Conservation (phyloP, 1,284 basidiomycete genomes). For the Heterobasidion occidentale region DNA sequence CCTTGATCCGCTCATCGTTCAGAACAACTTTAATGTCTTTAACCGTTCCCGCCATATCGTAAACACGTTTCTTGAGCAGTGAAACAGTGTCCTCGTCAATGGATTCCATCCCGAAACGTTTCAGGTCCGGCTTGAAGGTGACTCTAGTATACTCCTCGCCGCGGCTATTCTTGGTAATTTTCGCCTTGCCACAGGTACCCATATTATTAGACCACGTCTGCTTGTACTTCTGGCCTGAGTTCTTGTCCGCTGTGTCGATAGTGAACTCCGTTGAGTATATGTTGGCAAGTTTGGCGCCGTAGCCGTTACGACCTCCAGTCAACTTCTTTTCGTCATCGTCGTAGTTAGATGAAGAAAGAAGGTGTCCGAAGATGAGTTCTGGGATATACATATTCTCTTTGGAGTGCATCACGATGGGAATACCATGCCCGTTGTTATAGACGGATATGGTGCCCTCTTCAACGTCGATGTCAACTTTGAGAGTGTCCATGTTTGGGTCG, state of each 20-base stretch:
- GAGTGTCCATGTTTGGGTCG: conserved; percentile 79
- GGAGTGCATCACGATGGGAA: conserved; percentile 94
- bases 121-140: conserved; percentile 90
- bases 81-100: conserved; percentile 93
- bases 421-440: conserved; percentile 94
- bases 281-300: conserved; percentile 97
- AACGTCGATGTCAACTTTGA: conserved; percentile 84
- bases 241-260: conserved; percentile 95
- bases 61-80: conserved; percentile 91
- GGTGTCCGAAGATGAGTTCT: conserved; percentile 95
- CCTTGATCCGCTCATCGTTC: conserved; percentile 88
- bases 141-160: conserved; percentile 93
- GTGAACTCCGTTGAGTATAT: conserved; percentile 97
- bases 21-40: conserved; percentile 92
- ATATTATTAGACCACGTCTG: conserved; percentile 96
- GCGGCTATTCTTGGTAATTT: conserved; percentile 86
- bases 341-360: conserved; percentile 95
- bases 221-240: conserved; percentile 85
- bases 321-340: conserved; percentile 99
- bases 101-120: conserved; percentile 85
- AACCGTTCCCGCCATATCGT: conserved; percentile 94
- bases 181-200: conserved; percentile 79
- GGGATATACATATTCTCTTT: conserved; percentile 96
- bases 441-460: conserved; percentile 87
- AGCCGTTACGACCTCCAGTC: conserved; percentile 97